Base-by-base conservation (phyloP, 768 basidiomycete species). In the Neoboletus brunneissimus region DNA sequence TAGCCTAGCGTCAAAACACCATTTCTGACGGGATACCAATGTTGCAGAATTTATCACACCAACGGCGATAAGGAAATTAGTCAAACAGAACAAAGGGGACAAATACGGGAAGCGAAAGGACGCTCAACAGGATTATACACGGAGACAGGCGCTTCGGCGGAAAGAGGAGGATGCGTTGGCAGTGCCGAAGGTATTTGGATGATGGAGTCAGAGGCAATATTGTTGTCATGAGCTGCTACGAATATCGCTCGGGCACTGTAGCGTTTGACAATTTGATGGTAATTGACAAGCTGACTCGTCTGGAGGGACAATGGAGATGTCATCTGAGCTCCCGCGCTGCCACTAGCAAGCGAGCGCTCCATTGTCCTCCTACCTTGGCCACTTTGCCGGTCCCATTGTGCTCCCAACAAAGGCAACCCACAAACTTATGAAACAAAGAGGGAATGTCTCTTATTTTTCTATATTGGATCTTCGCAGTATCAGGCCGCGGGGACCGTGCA, bases 111-210 rank as follows among this genome's bases (percentile, higher is more conserved):
- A 80, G 38, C 81, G 96, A 56, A 95, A 97, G 75, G 81, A 89
- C 45, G 87, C 86, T 13, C 80, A 94, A 69, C 75, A 77, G 60
- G 89, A 92, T 59, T 78, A 80, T 53, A 75, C 77, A 53, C 76
- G 74, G 56, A 82, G 94, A 67, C 84, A 84, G 66, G 86, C 84
- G 53, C 71, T 76, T 63, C 81, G 88, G 55, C 80, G 76, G 70
- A 76, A 82, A 55, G 81, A 78, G 44, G 91, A 95, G 73, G 85
- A 91, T 72, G 85, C 84, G 57, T 73, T 99, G 66, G 89, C 87
- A 25, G 91, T 94, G 53, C 77, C 86, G 31, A 94, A 91, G 72
- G 89, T 99, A 31, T 99, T 99, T 73, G 85, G 89, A 53, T 99
- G 78, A 83, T 29, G 48, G 20, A 46, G 7, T 37, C 57, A 55